Conservation (phyloP, 2,329 filamentous ascomycete species). For the Bertia moriformis region DNA sequence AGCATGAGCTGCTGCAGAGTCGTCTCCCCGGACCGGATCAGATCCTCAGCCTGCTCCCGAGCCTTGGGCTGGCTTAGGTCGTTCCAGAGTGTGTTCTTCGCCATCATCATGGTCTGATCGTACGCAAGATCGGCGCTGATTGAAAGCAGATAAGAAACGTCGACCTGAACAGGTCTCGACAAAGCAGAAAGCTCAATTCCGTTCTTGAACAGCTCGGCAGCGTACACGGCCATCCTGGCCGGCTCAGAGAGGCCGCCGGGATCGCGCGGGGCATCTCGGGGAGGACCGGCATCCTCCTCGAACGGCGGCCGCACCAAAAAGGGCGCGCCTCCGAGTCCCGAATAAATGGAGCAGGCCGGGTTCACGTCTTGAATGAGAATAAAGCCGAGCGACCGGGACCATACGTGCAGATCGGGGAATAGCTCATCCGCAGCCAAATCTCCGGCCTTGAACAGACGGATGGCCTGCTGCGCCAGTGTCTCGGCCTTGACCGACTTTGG, state of each 20-base stretch:
- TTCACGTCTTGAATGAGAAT: slow-evolving; percentile 38
- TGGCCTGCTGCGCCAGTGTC: slow-evolving; percentile 34
- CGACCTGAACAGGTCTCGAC: slow-evolving; percentile 25
- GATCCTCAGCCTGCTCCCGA: slow-evolving; percentile 22
- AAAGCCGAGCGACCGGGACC: slow-evolving; percentile 45
- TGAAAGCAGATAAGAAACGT: slow-evolving; percentile 34
- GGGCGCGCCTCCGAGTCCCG: slow-evolving; percentile 54
- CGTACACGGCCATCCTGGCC: slow-evolving; percentile 63
- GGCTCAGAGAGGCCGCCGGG: slow-evolving; percentile 56
- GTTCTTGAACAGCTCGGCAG: slow-evolving; percentile 38
- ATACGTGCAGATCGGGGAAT: slow-evolving; percentile 48
- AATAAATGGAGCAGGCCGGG: slow-evolving; percentile 59
- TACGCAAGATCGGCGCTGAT: slow-evolving; percentile 33
- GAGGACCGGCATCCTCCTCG: too few species aligned
- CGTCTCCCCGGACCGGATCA: slow-evolving; percentile 23
- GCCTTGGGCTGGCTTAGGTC: slow-evolving; percentile 19
- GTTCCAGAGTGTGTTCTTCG: slow-evolving; percentile 29
- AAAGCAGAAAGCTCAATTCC: slow-evolving; percentile 22
- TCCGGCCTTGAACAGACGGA: slow-evolving; percentile 19
- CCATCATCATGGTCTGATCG: slow-evolving; percentile 34
- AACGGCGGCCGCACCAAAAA: slow-evolving; percentile 35
- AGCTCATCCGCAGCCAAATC: slow-evolving; percentile 25
- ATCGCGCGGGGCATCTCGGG: slow-evolving; percentile 46
- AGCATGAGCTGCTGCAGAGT: slow-evolving; percentile 18
- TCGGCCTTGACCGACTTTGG: slow-evolving; percentile 23